phyloP scores from a whole-genome alignment of 495 filamentous ascomycete species.

The Friedmanniomyces simplex region DNA sequence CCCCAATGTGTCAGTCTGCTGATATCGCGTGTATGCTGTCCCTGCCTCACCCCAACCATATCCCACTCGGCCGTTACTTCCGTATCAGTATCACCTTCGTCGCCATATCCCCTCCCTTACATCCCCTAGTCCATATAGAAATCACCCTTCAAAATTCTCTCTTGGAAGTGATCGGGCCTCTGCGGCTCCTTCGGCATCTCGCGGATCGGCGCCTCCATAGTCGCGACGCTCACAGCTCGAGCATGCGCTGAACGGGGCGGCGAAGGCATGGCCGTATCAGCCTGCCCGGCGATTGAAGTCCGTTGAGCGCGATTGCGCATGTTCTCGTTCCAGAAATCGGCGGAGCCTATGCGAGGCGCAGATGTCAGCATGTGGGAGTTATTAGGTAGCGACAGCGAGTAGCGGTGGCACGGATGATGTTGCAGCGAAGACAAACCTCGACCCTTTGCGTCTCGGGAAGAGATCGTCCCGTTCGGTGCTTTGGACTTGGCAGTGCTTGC shows the following conservation, averaged over 20 bases:
- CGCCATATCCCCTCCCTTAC: neutral
- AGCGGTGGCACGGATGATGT: slow-evolving; percentile 9
- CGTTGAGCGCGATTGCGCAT: slow-evolving; percentile 81
- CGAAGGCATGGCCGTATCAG: neutral
- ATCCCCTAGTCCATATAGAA: slow-evolving; percentile 79
- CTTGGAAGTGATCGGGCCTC: slow-evolving; percentile 82
- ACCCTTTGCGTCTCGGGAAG: slow-evolving; percentile 37
- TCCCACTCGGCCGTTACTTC: slow-evolving; percentile 2
- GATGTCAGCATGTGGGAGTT: slow-evolving; percentile 44
- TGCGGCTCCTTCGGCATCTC: slow-evolving; percentile 41
- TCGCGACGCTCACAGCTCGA: slow-evolving; percentile 47
- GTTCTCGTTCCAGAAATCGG: slow-evolving; percentile 87
- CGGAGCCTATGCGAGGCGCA: slow-evolving; percentile 49
- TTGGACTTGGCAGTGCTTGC: slow-evolving; percentile 6
- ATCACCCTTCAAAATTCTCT: slow-evolving; percentile 92
- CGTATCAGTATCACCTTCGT: neutral
- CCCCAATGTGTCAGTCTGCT: too few species aligned
- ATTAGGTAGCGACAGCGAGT: slow-evolving; percentile 7
- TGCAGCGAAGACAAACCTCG: slow-evolving; percentile 38
- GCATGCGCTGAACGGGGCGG: slow-evolving; percentile 15
- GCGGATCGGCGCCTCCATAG: slow-evolving; percentile 51
- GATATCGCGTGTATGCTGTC: neutral
- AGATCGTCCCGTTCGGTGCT: slow-evolving; percentile 27
- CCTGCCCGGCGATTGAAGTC: slow-evolving; percentile 49
- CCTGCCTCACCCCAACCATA: neutral